Evolutionary conservation across 176 grass and related monocot species (phyloP).

Genomic region (Aegilops tauschii): DNA sequence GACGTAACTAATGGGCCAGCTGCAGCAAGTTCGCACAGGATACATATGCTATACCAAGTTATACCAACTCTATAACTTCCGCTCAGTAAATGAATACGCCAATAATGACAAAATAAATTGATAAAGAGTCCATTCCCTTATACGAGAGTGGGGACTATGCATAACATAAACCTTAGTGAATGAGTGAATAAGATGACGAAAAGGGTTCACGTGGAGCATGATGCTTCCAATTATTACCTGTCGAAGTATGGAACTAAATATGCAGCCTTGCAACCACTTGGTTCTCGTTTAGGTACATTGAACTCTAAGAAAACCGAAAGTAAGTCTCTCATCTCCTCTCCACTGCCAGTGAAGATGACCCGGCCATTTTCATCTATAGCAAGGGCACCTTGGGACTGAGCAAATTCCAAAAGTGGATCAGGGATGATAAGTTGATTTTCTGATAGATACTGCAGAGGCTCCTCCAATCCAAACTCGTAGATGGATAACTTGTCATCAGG

Average conservation of each 20-base stretch:
- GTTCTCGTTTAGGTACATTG: conserved; percentile 38
- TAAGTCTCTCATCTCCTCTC: conserved; percentile 59
- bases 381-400: conserved; percentile 35
- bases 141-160: background rate
- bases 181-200: background rate
- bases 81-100: background rate
- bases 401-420: conserved; percentile 51
- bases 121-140: background rate
- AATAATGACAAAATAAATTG: background rate
- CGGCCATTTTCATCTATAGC: conserved; percentile 42
- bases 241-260: conserved; percentile 82
- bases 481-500: conserved; percentile 51
- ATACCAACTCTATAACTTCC: background rate
- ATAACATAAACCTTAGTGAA: background rate
- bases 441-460: conserved; percentile 40
- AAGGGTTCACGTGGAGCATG: background rate
- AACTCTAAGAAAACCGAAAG: conserved; percentile 53
- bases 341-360: conserved; percentile 53
- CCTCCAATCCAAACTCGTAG: conserved; percentile 41
- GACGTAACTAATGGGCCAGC: background rate
- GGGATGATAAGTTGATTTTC: conserved; percentile 48
- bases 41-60: background rate
- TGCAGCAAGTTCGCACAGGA: background rate
- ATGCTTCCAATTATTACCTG: conserved; percentile 43
- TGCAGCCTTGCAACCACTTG: conserved; percentile 52